A percentile compares a stretch with the other conserved stretches of the same genome.
Conservation (phyloP, 2,329 filamentous ascomycete genomes). For the Herpotrichia juniperi region DNA sequence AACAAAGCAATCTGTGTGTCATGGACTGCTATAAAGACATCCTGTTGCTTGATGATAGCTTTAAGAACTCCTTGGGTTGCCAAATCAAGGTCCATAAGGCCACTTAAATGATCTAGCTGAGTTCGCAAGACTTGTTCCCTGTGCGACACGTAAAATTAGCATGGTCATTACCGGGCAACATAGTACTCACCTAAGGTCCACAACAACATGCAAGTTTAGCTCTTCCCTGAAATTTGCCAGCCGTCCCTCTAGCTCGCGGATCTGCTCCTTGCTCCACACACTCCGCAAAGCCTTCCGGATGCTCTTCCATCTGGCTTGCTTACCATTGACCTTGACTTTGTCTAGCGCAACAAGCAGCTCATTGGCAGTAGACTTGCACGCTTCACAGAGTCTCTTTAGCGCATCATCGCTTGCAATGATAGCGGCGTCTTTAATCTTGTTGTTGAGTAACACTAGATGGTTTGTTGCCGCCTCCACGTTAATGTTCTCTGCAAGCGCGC, state of each 20-base stretch:
- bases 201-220: conserved; percentile 10
- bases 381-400: conserved; percentile 1
- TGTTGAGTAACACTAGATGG: conserved; percentile 6
- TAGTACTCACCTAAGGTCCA: not conserved
- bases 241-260: conserved; percentile 5
- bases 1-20: conserved; percentile 2
- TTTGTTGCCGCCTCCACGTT: not conserved
- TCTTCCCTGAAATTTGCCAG: conserved; percentile 6
- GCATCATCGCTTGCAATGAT: not conserved
- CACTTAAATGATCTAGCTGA: not conserved
- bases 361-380: not conserved
- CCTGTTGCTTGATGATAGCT: conserved; percentile 8
- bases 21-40: conserved; percentile 4
- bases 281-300: conserved; percentile 9
- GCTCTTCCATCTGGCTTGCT: conserved; percentile 7
- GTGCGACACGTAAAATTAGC: not conserved
- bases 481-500: conserved; percentile 2
- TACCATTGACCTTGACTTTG: conserved; percentile 10
- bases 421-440: not conserved
- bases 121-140: conserved; percentile 4
- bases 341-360: conserved; percentile 6
- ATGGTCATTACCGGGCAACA: not conserved
- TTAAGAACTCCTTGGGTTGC: conserved; percentile 4
- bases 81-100: not conserved
- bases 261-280: conserved; percentile 14